Evolutionary conservation across 306 rosid genomes (phyloP).

Genomic region (Citrullus amarus): DNA sequence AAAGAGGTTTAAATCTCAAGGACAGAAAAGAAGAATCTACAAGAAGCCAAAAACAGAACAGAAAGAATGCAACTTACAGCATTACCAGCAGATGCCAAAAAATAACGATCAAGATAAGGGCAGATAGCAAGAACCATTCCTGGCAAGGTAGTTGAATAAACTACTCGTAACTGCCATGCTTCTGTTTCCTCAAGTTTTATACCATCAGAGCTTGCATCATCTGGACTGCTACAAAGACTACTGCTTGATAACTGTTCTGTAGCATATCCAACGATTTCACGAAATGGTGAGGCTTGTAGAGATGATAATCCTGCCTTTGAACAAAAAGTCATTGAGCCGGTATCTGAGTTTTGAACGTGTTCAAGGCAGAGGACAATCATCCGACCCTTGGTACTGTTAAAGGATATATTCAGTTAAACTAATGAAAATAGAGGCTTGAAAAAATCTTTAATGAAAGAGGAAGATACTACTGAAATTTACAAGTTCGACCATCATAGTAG

Average conservation of each 20-base stretch:
- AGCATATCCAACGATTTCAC: slow-evolving; percentile 57
- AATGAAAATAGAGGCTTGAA: neutral
- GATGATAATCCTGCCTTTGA: slow-evolving; percentile 70
- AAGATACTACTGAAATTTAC: neutral
- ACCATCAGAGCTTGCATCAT: slow-evolving; percentile 81
- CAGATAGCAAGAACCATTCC: slow-evolving; percentile 81
- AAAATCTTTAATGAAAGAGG: neutral
- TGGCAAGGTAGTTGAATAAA: slow-evolving; percentile 40
- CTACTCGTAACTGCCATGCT: slow-evolving; percentile 77
- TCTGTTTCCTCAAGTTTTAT: slow-evolving; percentile 78
- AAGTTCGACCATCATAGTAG: neutral
- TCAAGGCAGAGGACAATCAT: slow-evolving; percentile 79
- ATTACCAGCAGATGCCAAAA: slow-evolving; percentile 87
- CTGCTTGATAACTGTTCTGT: slow-evolving; percentile 78
- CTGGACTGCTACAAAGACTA: slow-evolving; percentile 79
- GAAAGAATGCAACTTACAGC: slow-evolving; percentile 38
- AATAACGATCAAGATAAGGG: slow-evolving; percentile 85
- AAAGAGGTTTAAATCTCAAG: neutral
- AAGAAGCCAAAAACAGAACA: slow-evolving; percentile 6
- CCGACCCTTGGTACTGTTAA: slow-evolving; percentile 73
- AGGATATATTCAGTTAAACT: slow-evolving; percentile 26
- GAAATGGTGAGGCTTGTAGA: slow-evolving; percentile 64
- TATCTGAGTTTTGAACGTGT: slow-evolving; percentile 82
- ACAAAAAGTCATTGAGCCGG: slow-evolving; percentile 74
- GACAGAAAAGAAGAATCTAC: neutral